A percentile compares a stretch with the other conserved stretches of the same genome.
Conservation (phyloP, 2,329 filamentous ascomycete genomes). For the Paramyrothecium roridum region DNA sequence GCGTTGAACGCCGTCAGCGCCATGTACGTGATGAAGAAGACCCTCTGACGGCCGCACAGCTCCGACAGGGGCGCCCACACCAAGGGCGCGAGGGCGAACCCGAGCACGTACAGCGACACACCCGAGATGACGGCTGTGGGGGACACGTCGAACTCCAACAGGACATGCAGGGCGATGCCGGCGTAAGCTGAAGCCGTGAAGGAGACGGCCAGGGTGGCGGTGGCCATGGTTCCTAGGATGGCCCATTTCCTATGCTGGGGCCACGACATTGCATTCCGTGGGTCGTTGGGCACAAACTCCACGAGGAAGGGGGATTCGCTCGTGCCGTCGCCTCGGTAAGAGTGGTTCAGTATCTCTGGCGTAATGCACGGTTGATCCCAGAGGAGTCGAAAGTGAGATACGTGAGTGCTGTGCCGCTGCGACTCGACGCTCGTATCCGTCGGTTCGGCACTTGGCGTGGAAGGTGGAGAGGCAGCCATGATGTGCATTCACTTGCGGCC, state of each 20-base stretch:
- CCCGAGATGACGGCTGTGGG: constrained; percentile 56
- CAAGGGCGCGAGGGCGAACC: constrained; percentile 59
- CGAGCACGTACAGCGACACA: constrained; percentile 62
- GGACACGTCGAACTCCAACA: constrained; percentile 49
- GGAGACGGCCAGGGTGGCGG: constrained; percentile 66
- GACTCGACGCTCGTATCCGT: constrained; percentile 40
- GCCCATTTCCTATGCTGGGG: constrained; percentile 58
- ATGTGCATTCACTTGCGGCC: too few species aligned
- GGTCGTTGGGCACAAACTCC: constrained; percentile 64
- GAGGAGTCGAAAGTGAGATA: constrained; percentile 49
- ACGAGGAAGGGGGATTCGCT: constrained; percentile 65
- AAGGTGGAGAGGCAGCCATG: background rate
- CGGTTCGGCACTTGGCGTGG: constrained; percentile 3
- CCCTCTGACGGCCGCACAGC: constrained; percentile 56
- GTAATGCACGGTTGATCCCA: constrained; percentile 57
- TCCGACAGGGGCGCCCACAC: constrained; percentile 67
- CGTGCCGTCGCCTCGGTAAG: constrained; percentile 61
- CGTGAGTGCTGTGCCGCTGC: constrained; percentile 12
- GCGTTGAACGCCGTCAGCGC: constrained; percentile 60
- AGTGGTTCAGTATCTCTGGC: constrained; percentile 50
- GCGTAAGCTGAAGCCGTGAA: constrained; percentile 69
- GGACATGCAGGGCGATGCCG: constrained; percentile 52
- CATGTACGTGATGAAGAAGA: constrained; percentile 58
- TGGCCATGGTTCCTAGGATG: constrained; percentile 59
- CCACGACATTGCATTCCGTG: constrained; percentile 64